Conservation (phyloP, 2,329 filamentous ascomycete species). For the Aspergillus calidoustus region DNA sequence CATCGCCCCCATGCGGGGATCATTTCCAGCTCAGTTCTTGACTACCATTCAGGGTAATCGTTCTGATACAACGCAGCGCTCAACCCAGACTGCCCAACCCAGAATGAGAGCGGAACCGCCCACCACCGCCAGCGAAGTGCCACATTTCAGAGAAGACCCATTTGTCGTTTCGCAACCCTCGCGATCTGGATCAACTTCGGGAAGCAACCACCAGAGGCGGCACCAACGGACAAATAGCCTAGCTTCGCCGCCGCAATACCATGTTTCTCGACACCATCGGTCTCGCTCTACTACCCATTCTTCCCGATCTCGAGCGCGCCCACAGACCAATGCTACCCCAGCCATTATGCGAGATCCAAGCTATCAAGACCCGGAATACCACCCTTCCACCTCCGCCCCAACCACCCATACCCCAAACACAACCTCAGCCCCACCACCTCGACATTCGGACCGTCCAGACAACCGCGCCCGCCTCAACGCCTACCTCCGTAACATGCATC, state of each 20-base stretch:
- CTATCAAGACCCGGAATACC: not conserved
- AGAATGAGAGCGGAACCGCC: not conserved
- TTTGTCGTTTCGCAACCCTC: conserved; percentile 6
- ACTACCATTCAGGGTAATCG: not conserved
- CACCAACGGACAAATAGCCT: conserved; percentile 18
- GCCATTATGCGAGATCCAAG: conserved; percentile 5
- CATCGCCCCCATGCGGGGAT: not conserved
- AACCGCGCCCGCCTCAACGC: conserved; percentile 18
- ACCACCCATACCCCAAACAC: not conserved
- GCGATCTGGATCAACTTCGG: conserved; percentile 13
- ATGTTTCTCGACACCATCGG: conserved; percentile 6
- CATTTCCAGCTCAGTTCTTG: not conserved
- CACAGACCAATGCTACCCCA: conserved; percentile 2
- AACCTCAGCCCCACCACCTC: not conserved
- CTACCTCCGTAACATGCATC: conserved; percentile 17
- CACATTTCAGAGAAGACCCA: conserved; percentile 7
- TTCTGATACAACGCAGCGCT: not conserved
- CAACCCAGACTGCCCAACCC: conserved; percentile 2
- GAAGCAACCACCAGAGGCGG: conserved; percentile 18
- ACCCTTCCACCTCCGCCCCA: not conserved
- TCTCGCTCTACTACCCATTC: conserved; percentile 7
- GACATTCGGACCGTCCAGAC: not conserved
- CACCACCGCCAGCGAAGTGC: not conserved
- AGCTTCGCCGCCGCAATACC: conserved; percentile 3
- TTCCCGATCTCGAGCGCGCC: conserved; percentile 16